Percentiles rank a stretch among this genome's conserved stretches.
phyloP scores from a whole-genome alignment of 768 basidiomycete species.

The Suillus decipiens region DNA sequence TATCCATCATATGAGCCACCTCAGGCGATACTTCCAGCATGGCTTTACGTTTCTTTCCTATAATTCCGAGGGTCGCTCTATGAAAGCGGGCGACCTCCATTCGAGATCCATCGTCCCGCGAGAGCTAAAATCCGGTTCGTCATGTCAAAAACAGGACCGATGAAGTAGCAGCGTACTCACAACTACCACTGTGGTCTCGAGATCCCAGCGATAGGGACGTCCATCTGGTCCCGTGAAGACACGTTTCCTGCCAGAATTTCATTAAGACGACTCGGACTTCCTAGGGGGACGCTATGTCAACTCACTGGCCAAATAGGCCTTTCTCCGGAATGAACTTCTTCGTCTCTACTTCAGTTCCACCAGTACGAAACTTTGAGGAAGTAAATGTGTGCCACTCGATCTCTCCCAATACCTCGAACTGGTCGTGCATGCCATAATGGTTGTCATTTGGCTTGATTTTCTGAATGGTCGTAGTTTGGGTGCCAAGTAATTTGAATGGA shows the following conservation, averaged over 20 bases:
- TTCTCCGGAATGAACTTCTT: conserved; percentile 26
- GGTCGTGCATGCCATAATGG: conserved; percentile 27
- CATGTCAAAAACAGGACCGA: neutral
- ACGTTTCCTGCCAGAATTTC: conserved; percentile 2
- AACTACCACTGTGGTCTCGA: neutral
- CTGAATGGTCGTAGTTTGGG: conserved; percentile 26
- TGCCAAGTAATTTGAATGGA: conserved; percentile 11
- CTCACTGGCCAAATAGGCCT: conserved; percentile 27
- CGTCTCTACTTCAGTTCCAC: conserved; percentile 27
- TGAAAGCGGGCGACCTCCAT: conserved; percentile 26
- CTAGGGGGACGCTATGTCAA: neutral
- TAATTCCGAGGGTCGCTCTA: conserved; percentile 12
- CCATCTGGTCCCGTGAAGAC: conserved; percentile 7
- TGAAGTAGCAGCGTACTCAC: neutral
- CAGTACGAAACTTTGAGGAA: conserved; percentile 33
- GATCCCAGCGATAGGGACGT: conserved; percentile 7
- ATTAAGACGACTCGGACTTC: neutral
- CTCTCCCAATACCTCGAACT: conserved; percentile 33
- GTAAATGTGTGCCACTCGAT: conserved; percentile 36
- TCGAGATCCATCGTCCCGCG: conserved; percentile 17
- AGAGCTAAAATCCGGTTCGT: conserved; percentile 5
- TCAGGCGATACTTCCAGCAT: conserved; percentile 15
- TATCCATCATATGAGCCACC: conserved; percentile 14
- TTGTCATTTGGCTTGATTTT: conserved; percentile 28
- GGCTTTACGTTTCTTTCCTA: conserved; percentile 10